Percentiles rank a stretch among this genome's conserved stretches.
Conservation (phyloP, 139 green algal species). For the Picochlorum sp. region DNA sequence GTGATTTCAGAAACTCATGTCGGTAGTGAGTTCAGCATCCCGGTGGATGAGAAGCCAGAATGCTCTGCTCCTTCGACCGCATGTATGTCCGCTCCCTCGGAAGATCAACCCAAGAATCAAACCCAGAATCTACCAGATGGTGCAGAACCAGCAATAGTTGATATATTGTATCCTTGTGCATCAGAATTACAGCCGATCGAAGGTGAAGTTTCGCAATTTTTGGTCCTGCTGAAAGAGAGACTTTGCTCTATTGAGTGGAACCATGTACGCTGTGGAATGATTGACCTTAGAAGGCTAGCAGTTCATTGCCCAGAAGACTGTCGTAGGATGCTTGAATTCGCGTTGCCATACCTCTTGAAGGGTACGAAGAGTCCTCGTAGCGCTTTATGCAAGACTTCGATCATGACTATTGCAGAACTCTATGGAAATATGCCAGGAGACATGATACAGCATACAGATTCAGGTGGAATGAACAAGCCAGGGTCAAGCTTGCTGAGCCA, state of each 20-base stretch:
- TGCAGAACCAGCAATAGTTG: no score
- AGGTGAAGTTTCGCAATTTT: neutral
- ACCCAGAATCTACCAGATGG: no score
- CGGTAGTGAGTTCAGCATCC: no score
- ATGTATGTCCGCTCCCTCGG: no score
- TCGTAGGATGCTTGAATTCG: constrained; percentile 4
- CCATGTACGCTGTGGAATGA: constrained; percentile 6
- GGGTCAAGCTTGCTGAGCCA: constrained; percentile 35
- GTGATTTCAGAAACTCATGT: no score
- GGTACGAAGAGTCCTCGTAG: constrained; percentile 40
- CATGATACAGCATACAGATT: constrained; percentile 28
- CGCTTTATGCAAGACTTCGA: constrained; percentile 41
- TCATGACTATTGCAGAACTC: constrained; percentile 34
- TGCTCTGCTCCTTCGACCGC: no score
- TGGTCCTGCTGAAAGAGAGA: neutral
- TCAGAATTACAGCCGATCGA: constrained; percentile 13
- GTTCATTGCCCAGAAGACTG: constrained; percentile 12
- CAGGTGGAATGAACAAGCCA: constrained; percentile 23
- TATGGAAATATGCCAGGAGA: constrained; percentile 13
- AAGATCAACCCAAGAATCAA: no score
- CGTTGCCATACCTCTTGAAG: constrained; percentile 33
- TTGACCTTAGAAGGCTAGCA: constrained; percentile 18
- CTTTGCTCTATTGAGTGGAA: constrained; percentile 23
- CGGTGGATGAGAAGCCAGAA: no score
- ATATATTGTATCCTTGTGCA: constrained; percentile 3